Conservation (phyloP, 192 early-diverging fungal genomes). For the Gaertneriomyces semiglobifer region DNA sequence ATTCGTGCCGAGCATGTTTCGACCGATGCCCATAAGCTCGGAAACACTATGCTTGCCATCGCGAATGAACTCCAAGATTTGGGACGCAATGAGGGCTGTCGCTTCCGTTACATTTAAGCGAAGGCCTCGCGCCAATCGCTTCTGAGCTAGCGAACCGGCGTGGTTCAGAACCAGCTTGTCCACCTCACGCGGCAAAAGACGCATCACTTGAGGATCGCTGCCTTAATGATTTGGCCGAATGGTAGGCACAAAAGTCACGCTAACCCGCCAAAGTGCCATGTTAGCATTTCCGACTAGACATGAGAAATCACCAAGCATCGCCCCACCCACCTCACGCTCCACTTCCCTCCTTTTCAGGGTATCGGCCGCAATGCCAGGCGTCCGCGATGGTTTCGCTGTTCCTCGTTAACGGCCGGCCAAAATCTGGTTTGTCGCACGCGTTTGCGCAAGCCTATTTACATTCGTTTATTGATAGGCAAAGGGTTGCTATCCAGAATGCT, state of each 20-base stretch:
- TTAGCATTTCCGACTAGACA: not conserved
- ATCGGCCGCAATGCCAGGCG: not conserved
- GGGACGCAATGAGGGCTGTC: constrained; percentile 82
- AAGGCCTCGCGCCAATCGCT: constrained; percentile 82
- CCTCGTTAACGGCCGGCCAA: not conserved
- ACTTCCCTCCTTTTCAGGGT: not conserved
- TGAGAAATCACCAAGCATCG: not conserved
- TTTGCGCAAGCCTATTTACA: not conserved
- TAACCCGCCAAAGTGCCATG: not conserved
- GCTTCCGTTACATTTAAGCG: constrained; percentile 84
- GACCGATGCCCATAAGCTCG: constrained; percentile 82
- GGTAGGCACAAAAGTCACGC: not conserved
- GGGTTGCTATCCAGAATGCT: too few species aligned
- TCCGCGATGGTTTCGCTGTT: not conserved
- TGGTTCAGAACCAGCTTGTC: constrained; percentile 92
- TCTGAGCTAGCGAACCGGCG: constrained; percentile 85
- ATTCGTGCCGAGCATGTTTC: constrained; percentile 79
- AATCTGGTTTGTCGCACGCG: not conserved
- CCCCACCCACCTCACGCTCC: not conserved
- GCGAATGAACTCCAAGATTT: constrained; percentile 82
- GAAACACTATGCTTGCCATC: constrained; percentile 85
- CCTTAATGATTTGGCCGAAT: not conserved
- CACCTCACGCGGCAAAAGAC: constrained; percentile 81
- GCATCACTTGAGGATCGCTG: constrained; percentile 29
- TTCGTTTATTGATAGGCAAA: not conserved